These are phyloP conservation scores for Brachypodium distachyon DNA, from an alignment of 202 grass and related monocot genomes.

Conservation along the genomic window DNA sequence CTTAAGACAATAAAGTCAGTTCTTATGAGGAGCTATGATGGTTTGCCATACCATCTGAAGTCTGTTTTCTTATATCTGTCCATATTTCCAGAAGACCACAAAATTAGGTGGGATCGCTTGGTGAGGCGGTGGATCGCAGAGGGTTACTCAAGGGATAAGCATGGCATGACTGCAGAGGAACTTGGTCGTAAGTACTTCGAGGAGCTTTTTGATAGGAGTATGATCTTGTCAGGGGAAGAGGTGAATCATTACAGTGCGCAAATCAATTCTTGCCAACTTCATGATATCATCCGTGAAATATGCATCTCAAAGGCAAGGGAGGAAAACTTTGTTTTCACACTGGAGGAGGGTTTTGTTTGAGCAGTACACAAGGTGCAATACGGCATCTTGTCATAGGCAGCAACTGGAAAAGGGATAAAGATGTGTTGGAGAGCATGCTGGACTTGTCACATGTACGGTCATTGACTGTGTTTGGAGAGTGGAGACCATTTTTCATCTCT, in stretches of 20 bases:
- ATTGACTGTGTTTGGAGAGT: neutral
- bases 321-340: neutral
- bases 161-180: neutral
- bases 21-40: neutral
- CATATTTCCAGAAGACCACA: neutral
- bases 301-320: conserved; percentile 5
- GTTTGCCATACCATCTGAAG: conserved; percentile 6
- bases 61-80: neutral
- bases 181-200: neutral
- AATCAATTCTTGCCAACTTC: neutral
- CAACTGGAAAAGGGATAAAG: neutral
- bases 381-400: neutral
- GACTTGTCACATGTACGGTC: neutral
- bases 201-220: conserved; percentile 24
- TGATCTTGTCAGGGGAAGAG: neutral
- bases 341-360: neutral
- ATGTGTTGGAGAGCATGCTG: neutral
- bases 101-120: neutral
- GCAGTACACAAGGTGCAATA: neutral
- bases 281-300: conserved; percentile 24
- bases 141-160: neutral
- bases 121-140: conserved; percentile 30
- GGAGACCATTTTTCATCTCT: neutral
- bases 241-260: neutral
- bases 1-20: neutral